phyloP scores from a whole-genome alignment of 257 asterid species.

The Solanum raphanifolium region DNA sequence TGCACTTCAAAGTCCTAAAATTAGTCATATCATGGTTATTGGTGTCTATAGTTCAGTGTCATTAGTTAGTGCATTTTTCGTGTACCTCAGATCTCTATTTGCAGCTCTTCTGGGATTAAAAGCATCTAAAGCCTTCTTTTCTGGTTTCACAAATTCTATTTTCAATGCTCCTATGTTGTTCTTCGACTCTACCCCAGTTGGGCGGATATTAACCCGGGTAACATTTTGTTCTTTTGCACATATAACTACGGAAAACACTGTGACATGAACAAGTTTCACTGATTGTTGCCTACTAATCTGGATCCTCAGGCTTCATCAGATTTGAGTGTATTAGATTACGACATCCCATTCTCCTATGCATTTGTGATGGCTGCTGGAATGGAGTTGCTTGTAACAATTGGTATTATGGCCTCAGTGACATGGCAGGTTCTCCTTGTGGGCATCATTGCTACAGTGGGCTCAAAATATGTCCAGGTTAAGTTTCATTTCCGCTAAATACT shows the following conservation, averaged over 20 bases:
- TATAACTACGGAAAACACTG: background rate
- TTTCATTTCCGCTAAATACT: background rate
- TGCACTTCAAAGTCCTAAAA: constrained; percentile 30
- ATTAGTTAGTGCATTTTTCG: constrained; percentile 34
- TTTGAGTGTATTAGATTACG: constrained; percentile 57
- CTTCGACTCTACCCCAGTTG: constrained; percentile 80
- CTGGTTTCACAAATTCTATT: constrained; percentile 41
- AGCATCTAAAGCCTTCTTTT: constrained; percentile 57
- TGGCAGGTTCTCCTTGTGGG: constrained; percentile 85
- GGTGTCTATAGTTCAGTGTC: constrained; percentile 43
- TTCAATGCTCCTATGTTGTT: constrained; percentile 76
- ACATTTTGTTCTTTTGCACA: background rate
- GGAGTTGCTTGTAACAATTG: constrained; percentile 42
- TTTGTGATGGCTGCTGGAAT: constrained; percentile 24
- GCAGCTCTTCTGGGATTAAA: constrained; percentile 49
- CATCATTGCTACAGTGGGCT: constrained; percentile 34
- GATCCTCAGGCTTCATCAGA: constrained; percentile 64
- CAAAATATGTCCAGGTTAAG: constrained; percentile 68
- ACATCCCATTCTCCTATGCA: constrained; percentile 41
- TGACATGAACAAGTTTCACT: background rate
- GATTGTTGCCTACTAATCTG: background rate
- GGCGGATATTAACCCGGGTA: constrained; percentile 74
- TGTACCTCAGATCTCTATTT: constrained; percentile 36
- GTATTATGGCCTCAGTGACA: constrained; percentile 54
- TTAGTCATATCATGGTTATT: constrained; percentile 23